Evolutionary conservation across 192 early-diverging fungal species (phyloP), one percentile per base, ranked within the genome.

Genomic region (Neocallimastix lanati): DNA sequence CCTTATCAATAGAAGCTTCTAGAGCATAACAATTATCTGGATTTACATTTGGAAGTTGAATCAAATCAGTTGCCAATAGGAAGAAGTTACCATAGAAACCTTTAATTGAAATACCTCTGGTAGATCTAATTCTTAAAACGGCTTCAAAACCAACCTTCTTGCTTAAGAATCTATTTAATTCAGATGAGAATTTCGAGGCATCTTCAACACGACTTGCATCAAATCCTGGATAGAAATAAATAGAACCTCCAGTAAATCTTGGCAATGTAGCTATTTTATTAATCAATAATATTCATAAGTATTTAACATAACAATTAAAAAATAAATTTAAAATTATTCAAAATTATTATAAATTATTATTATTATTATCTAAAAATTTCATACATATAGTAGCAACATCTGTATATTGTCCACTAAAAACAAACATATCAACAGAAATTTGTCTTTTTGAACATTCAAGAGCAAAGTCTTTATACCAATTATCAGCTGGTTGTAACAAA

Each of bases 81-180:
- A 99, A 99, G 83, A 98, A 98, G 91, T 97, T 96, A 18, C 97
- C 97, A 77, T 99, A 95, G 86, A 94, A 98, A 25, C 93, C 87
- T 28, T 91, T 90, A 92, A 97, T 94, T 38, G 91, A 86, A 58
- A 98, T 85, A 1, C 96, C 96, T 82, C 93, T 94, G 4, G 94
- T 94, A 2, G 96, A 94, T 78, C 97, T 91, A 12, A 99, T 90
- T 35, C 97, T 88, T 83, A 98, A 88, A 18, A 98, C 95, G 13
- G 97, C 95, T 81, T 98, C 97, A 40, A 97, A 84, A 2, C 91
- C 95, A 78, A 96, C 86, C 13, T 91, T 88, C 28, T 93, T 90
- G 1, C 92, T 86, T 50, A 98, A 86, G 80, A 93, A 92, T 79
- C 92, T 92, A 2, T 87, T 84, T 79, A 98, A 86, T 85, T 98